phyloP scores from a whole-genome alignment of 1,284 basidiomycete species.

The Cryptococcus floricola region DNA sequence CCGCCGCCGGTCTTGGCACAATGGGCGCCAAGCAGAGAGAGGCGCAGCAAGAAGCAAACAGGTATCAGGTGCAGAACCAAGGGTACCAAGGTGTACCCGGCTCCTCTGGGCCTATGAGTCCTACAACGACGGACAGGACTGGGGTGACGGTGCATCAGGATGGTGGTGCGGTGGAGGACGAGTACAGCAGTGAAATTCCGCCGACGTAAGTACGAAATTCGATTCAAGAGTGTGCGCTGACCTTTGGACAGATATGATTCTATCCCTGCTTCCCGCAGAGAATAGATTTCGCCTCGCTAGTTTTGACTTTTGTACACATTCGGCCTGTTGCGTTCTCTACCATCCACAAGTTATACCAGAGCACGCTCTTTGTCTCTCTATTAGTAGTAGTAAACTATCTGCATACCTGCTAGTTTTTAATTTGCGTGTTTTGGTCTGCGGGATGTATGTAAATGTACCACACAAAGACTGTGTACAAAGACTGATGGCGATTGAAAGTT shows the following conservation, averaged over 20 bases:
- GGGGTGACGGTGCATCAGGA: constrained; percentile 37
- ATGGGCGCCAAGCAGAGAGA: constrained; percentile 43
- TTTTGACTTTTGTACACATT: not conserved
- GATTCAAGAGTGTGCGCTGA: not conserved
- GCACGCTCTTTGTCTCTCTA: too few relatives aligned
- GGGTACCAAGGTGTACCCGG: constrained; percentile 8
- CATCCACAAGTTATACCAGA: too few relatives aligned
- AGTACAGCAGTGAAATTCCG: constrained; percentile 31
- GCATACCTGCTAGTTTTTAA: too few relatives aligned
- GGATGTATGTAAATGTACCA: too few relatives aligned
- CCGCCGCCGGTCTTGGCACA: constrained; percentile 9
- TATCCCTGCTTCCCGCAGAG: not conserved
- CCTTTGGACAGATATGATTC: not conserved
- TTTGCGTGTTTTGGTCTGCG: too few relatives aligned
- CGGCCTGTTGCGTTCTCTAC: too few relatives aligned
- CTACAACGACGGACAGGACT: constrained; percentile 15
- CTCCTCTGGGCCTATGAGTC: constrained; percentile 14
- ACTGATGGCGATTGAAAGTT: too few relatives aligned
- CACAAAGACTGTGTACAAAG: too few relatives aligned
- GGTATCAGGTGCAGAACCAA: constrained; percentile 35
- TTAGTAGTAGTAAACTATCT: too few relatives aligned
- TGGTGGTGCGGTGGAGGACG: constrained; percentile 24
- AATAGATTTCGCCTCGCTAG: not conserved
- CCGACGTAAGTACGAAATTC: constrained; percentile 28
- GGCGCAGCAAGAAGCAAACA: constrained; percentile 37